Evolutionary conservation across 192 early-diverging fungal species (phyloP).

Genomic region (Coemansia sp.): DNA sequence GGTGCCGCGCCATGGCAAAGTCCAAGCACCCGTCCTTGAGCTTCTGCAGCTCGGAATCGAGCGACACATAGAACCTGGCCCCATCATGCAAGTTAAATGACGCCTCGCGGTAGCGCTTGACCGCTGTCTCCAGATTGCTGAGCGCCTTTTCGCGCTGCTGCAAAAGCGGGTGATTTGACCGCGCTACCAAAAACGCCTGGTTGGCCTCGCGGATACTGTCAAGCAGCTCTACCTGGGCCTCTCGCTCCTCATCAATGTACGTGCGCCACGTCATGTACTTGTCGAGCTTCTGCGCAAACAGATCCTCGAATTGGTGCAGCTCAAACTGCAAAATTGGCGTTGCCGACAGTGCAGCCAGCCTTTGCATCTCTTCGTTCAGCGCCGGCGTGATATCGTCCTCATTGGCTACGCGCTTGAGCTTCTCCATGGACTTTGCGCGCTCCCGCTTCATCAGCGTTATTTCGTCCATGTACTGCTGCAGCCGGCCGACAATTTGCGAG

Average conservation of each 20-base stretch:
- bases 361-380: slow-evolving; percentile 64
- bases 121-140: slow-evolving; percentile 74
- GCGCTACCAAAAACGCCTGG: slow-evolving; percentile 63
- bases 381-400: slow-evolving; percentile 79
- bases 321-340: slow-evolving; percentile 68
- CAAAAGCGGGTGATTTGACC: slow-evolving; percentile 60
- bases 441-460: slow-evolving; percentile 60
- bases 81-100: slow-evolving; percentile 77
- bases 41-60: slow-evolving; percentile 63
- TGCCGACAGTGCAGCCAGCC: slow-evolving; percentile 60
- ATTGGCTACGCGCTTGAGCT: slow-evolving; percentile 65
- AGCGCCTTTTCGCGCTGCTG: slow-evolving; percentile 73
- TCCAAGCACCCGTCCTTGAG: slow-evolving; percentile 67
- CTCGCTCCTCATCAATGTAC: slow-evolving; percentile 59
- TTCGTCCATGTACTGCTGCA: slow-evolving; percentile 62
- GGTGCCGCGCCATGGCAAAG: slow-evolving; percentile 66
- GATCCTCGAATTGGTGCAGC: slow-evolving; percentile 72
- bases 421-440: slow-evolving; percentile 62
- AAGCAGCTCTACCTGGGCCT: slow-evolving; percentile 65
- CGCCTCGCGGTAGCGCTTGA: slow-evolving; percentile 72
- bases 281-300: slow-evolving; percentile 68
- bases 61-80: slow-evolving; percentile 67
- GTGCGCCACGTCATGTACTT: slow-evolving; percentile 69
- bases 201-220: slow-evolving; percentile 64
- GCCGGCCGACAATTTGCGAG: slow-evolving; percentile 61